Evolutionary conservation across 371 early-diverging fungal genomes (phyloP), one percentile per base, ranked within the genome.

Genomic region (Mortierella sp.): DNA sequence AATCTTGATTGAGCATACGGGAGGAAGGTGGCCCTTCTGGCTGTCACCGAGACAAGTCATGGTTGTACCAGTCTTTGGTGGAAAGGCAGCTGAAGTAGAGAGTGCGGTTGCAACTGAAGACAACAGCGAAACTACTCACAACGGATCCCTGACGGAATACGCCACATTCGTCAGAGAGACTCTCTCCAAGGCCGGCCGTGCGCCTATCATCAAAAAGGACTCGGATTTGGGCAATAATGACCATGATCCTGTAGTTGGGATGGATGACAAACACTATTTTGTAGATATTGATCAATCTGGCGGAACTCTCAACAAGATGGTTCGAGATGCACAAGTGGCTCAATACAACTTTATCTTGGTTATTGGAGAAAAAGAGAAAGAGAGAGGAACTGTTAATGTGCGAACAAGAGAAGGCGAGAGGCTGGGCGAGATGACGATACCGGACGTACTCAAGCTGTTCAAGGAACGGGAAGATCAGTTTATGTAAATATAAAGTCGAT

Each of bases 1-100:
- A 24, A 97, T 99, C 70, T 83, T 97, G 74, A 93, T 94, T 73
- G 99, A 99, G 83, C 93, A 95, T 72, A 96, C 92, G 60, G 93
- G 88, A 3, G 97, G 97, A 47, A 89, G 91, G 62, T 95, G 97
- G 93, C 99, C 99, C n/a, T 95, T 99, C 90, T 99, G 99, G 99
- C 86, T 99, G 20, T 95, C 95, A 37, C 99, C 99, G 22, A 93
- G 98, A 51, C 99, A 99, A 86, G 92, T 96, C 22, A 89, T 94
- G 70, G 93, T 99, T 37, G 91, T 99, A 28, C 98, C 98, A 1
- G 94, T 96, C 16, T 80, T 80, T 72, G 81, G 81, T n/a, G 76
- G 81, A 11, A 75, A 80, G 69, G 68, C 87, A 12, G 91, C 90
- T 30, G 95, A 93, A 2, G 84, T 91, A 24, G 60, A 49, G 37